Evolutionary conservation across 177 flowering plant species (phyloP), one percentile per base, ranked within the genome.

Genomic region (Vitis hybrid): DNA sequence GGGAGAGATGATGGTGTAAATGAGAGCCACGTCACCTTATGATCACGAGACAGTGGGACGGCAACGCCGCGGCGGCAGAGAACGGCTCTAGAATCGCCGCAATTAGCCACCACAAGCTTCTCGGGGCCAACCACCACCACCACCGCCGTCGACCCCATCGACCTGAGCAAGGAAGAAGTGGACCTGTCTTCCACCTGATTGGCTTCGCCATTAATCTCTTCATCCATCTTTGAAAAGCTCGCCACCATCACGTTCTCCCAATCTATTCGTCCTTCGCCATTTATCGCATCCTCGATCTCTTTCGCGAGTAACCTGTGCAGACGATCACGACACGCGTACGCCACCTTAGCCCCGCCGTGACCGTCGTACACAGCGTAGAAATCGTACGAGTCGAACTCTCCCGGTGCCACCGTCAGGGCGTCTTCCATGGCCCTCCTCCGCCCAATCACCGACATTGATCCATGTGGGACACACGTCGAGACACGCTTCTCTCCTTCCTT

Each of bases 361-460:
- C 88, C 88, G 72, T 85, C 88, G 64, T 78, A 83, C 21, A 81
- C 81, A 1, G 69, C 85, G 57, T 72, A 85, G 54, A 81, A 81
- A 1, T 75, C 77, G 60, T 71, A 82, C 69, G 70, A 14, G 1
- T 8, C 56, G 6, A 63, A 49, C 32, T 50, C 61, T 9, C 64
- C 70, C 21, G 74, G 79, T 18, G 55, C 75, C 52, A 69, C 80
- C 48, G 60, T 75, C 62, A 82, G 69, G 5, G 82, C 74, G 59
- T 85, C 88, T 56, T 83, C 86, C 88, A 81, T 83, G 56, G 3
- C 71, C 32, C 85, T 81, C 64, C 79, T 69, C 65, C 86, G 62
- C 21, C 88, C 88, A 27, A 83, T 76, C 66, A 81, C 68, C 56
- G 83, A 83, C 1, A 81, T 68, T 19, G 57, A 69, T 9, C 78